Percentiles rank a stretch among this genome's conserved stretches.
These are phyloP conservation scores for Pythium graminicola DNA, from an alignment of 352 stramenopile species.

Conservation along the genomic window DNA sequence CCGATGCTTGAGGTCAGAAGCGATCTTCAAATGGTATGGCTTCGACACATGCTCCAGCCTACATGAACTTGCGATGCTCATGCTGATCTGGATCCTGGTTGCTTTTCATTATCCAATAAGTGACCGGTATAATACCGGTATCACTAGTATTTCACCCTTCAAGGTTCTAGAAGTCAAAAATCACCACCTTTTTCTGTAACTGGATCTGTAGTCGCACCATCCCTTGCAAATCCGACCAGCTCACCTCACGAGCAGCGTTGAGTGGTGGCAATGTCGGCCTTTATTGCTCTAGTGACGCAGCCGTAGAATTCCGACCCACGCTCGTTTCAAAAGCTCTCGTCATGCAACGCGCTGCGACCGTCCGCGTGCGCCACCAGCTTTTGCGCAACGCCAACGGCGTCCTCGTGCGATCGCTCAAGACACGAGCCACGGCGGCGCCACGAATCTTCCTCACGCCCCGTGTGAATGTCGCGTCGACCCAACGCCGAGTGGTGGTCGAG, in stretches of 20 bases:
- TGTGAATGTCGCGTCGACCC: not conserved
- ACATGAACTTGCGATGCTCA: too few species aligned
- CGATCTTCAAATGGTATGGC: too few species aligned
- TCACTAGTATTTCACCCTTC: not conserved
- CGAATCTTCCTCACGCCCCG: not conserved
- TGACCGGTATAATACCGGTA: conserved; percentile 6
- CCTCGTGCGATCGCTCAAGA: conserved; percentile 19
- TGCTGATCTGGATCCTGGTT: too few species aligned
- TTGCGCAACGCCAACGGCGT: conserved; percentile 16
- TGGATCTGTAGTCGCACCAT: not conserved
- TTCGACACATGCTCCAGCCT: too few species aligned
- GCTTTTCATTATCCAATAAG: too few species aligned
- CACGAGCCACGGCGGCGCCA: not conserved
- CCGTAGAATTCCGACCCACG: conserved; percentile 17
- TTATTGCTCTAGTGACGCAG: conserved; percentile 18
- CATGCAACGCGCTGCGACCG: conserved; percentile 18
- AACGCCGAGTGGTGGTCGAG: not conserved
- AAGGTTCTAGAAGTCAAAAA: conserved; percentile 21
- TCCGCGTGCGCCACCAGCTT: conserved; percentile 14
- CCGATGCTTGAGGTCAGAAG: too few species aligned
- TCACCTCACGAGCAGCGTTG: conserved; percentile 3
- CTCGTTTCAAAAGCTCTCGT: not conserved
- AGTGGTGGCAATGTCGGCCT: conserved; percentile 17
- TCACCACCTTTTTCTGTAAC: conserved; percentile 14
- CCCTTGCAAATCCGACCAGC: conserved; percentile 1